Percentiles rank a stretch among this genome's conserved stretches.
Evolutionary conservation across 371 early-diverging fungal species (phyloP).

Genomic region (Apophysomyces ossiformis): DNA sequence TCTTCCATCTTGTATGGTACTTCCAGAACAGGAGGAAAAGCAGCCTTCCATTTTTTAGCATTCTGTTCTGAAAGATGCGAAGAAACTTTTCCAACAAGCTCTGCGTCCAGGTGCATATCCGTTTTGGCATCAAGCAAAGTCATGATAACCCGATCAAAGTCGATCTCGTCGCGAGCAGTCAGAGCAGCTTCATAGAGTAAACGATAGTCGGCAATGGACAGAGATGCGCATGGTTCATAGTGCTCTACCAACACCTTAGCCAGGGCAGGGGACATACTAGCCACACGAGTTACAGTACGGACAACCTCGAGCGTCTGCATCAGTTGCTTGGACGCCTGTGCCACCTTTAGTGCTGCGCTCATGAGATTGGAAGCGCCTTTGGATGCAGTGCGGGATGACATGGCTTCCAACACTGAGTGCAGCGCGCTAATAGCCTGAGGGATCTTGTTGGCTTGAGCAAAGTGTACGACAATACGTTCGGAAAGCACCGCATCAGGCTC

Average conservation of each 20-base stretch:
- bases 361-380: conserved; percentile 18
- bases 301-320: conserved; percentile 3
- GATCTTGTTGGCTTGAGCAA: conserved; percentile 24
- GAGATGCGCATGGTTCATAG: conserved; percentile 1
- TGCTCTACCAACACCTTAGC: neutral
- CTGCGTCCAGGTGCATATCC: neutral
- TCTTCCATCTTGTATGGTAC: conserved; percentile 5
- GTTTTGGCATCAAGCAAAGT: conserved; percentile 5
- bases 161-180: conserved; percentile 12
- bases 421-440: conserved; percentile 35
- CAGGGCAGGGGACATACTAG: neutral
- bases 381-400: conserved; percentile 29
- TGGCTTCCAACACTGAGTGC: conserved; percentile 25
- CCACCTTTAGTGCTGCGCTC: conserved; percentile 11
- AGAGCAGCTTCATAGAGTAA: conserved; percentile 27
- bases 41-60: conserved; percentile 5
- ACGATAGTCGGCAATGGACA: conserved; percentile 17
- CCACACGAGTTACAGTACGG: conserved; percentile 6
- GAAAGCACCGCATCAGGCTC: conserved; percentile 48
- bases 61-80: conserved; percentile 4
- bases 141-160: conserved; percentile 3
- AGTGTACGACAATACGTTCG: conserved; percentile 34
- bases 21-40: conserved; percentile 10
- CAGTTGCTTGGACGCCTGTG: neutral
- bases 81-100: neutral